A percentile compares a stretch with the other conserved stretches of the same genome.
Conservation (phyloP, 129 eudicot genomes). For the Logfia minima region DNA sequence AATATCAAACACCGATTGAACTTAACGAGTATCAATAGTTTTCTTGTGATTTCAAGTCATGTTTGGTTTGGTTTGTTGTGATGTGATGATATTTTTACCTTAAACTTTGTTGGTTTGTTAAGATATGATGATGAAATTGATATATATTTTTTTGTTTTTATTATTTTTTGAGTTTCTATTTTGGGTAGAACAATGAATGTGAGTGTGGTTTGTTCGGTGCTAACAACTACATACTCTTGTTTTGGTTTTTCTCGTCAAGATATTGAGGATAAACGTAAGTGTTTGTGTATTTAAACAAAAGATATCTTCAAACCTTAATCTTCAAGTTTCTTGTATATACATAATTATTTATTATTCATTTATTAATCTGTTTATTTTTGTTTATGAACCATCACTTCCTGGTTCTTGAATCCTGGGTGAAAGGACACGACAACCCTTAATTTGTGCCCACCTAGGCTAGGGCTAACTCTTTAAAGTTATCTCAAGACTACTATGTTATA, state of each 20-base stretch:
- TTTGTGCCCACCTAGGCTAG: no score
- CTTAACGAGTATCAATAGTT: neutral
- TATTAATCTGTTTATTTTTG: no score
- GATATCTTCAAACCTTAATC: no score
- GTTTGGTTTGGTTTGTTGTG: neutral
- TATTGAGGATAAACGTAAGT: no score
- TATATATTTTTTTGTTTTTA: neutral
- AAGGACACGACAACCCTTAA: no score
- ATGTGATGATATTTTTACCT: constrained; percentile 6
- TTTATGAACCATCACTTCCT: no score
- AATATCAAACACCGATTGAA: neutral
- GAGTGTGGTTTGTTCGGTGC: neutral
- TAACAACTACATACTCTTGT: neutral
- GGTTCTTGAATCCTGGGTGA: no score
- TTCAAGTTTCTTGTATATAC: no score
- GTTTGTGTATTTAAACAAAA: no score
- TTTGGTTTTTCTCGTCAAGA: neutral
- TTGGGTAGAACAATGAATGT: neutral
- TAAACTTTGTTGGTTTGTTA: neutral
- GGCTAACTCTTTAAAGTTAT: no score
- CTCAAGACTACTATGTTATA: no score
- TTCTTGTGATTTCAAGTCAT: neutral
- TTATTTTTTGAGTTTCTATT: neutral
- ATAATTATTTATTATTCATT: no score
- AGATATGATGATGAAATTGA: constrained; percentile 5